These are phyloP conservation scores for Populus deltoides DNA, from an alignment of 345 rosid genomes.

Conservation along the genomic window DNA sequence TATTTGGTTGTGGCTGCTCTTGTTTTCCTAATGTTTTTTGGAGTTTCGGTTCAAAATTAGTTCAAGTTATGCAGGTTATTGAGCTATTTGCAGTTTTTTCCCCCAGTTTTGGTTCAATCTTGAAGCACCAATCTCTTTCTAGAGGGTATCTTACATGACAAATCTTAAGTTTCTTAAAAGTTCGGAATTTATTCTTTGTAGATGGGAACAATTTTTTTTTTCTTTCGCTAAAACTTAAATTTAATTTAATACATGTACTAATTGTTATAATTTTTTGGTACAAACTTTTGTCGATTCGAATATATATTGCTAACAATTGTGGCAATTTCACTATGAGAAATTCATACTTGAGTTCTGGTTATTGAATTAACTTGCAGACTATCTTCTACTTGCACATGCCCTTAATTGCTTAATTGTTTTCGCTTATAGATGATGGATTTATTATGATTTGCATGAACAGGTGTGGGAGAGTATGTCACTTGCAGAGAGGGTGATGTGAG, in stretches of 20 bases:
- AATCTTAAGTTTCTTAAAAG: too few species aligned
- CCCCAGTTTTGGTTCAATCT: too few species aligned
- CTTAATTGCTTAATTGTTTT: not conserved
- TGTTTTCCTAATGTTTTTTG: too few species aligned
- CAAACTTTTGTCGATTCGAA: not conserved
- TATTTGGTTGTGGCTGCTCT: too few species aligned
- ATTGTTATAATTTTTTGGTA: not conserved
- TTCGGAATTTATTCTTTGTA: not conserved
- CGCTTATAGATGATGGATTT: not conserved
- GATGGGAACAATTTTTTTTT: not conserved
- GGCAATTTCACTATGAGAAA: not conserved
- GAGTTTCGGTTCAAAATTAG: too few species aligned
- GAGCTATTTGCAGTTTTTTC: too few species aligned
- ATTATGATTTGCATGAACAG: slow-evolving; percentile 22
- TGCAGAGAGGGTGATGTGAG: slow-evolving; percentile 89
- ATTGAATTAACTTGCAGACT: not conserved
- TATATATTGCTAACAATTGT: not conserved
- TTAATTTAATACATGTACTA: not conserved
- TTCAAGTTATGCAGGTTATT: too few species aligned
- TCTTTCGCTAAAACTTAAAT: not conserved
- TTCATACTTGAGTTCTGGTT: not conserved
- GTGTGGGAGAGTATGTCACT: slow-evolving; percentile 93
- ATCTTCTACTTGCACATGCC: not conserved
- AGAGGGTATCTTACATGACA: too few species aligned
- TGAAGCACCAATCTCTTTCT: too few species aligned